These are phyloP conservation scores for Bjerkandera adusta DNA, from an alignment of 1,284 basidiomycete species.

Conservation along the genomic window DNA sequence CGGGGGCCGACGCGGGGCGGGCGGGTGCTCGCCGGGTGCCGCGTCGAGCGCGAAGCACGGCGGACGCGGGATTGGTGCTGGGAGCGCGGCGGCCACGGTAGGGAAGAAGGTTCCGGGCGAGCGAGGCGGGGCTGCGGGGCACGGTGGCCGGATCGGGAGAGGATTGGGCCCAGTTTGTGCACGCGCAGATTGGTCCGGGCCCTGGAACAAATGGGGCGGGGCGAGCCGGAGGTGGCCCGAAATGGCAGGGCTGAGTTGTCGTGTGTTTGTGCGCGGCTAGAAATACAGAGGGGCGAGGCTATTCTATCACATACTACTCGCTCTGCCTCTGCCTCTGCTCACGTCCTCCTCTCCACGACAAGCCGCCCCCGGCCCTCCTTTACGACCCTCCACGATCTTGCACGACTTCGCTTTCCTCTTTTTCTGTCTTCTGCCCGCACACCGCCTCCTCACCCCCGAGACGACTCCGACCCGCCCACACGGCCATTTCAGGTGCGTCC, in stretches of 20 bases:
- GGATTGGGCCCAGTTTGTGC: not conserved
- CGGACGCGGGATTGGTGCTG: too few relatives aligned
- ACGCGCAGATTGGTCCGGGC: constrained; percentile 2
- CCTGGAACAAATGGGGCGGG: not conserved
- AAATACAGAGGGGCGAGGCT: constrained; percentile 28
- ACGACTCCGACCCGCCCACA: constrained; percentile 23
- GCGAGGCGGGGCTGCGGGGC: not conserved
- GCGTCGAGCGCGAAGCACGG: too few relatives aligned
- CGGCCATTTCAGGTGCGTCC: constrained; percentile 20
- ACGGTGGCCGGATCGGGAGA: not conserved
- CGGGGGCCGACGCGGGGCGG: too few relatives aligned
- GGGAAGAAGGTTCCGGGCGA: constrained; percentile 7
- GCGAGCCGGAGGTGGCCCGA: constrained; percentile 5
- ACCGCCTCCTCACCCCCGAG: constrained; percentile 15
- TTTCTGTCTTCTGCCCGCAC: constrained; percentile 23
- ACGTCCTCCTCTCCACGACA: constrained; percentile 27
- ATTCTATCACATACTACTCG: constrained; percentile 26
- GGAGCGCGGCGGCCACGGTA: not conserved
- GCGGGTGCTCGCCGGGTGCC: too few relatives aligned
- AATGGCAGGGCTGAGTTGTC: constrained; percentile 7
- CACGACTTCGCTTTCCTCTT: constrained; percentile 53
- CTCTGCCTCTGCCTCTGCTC: too few relatives aligned
- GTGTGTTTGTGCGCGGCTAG: constrained; percentile 19
- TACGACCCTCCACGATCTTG: constrained; percentile 71
- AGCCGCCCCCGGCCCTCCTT: constrained; percentile 38